Percentiles rank a stretch among this genome's conserved stretches.
Conservation (phyloP, 1,284 basidiomycete genomes). For the Albatrellus sp. region DNA sequence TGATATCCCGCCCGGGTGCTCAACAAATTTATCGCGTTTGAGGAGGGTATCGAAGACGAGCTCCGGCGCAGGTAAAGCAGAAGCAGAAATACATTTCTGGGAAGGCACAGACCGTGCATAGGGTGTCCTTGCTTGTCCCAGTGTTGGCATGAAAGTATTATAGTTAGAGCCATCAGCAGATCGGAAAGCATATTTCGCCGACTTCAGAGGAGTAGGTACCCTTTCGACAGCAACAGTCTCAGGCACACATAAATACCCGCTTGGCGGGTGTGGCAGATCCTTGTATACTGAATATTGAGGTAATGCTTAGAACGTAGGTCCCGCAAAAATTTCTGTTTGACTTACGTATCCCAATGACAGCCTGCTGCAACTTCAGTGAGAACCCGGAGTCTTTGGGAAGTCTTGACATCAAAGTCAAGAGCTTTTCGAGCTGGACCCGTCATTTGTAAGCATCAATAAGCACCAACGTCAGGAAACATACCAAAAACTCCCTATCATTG, state of each 20-base stretch:
- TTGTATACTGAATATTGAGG: conserved; percentile 43
- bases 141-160: conserved; percentile 54
- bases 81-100: conserved; percentile 26
- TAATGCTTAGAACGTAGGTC: conserved; percentile 5
- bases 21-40: conserved; percentile 35
- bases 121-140: conserved; percentile 65
- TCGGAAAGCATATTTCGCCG: conserved; percentile 40
- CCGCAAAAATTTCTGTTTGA: conserved; percentile 5
- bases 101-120: conserved; percentile 66
- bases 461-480: conserved; percentile 12
- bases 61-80: conserved; percentile 51
- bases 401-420: conserved; percentile 47
- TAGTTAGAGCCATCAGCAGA: conserved; percentile 65
- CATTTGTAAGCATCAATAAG: too few relatives aligned
- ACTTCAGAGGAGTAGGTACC: neutral
- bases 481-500: conserved; percentile 51
- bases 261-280: conserved; percentile 65
- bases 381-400: conserved; percentile 36
- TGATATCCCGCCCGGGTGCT: conserved; percentile 45
- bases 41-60: conserved; percentile 67
- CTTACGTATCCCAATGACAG: conserved; percentile 44
- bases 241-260: conserved; percentile 42
- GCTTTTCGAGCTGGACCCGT: conserved; percentile 47
- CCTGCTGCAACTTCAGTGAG: conserved; percentile 34
- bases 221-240: conserved; percentile 9